These are phyloP conservation scores for Rachicladosporium sp. DNA, from an alignment of 2,329 filamentous ascomycete species.

Conservation along the genomic window DNA sequence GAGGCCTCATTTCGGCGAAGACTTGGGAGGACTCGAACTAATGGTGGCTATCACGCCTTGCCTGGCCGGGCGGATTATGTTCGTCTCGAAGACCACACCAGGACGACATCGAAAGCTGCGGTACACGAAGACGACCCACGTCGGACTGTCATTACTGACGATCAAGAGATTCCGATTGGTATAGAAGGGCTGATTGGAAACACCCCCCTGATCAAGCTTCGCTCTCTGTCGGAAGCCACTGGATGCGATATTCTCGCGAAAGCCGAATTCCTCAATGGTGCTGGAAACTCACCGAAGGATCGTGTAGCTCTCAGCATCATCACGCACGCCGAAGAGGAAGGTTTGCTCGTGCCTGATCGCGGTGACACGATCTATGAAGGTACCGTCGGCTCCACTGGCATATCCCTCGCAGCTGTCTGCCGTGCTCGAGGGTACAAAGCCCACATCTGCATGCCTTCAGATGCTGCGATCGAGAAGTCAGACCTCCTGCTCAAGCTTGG, in stretches of 20 bases:
- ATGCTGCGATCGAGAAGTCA: conserved; percentile 80
- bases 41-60: conserved; percentile 13
- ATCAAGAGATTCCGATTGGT: conserved; percentile 51
- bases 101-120: conserved; percentile 1
- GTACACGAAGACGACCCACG: conserved; percentile 4
- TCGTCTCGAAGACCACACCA: conserved; percentile 27
- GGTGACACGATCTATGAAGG: conserved; percentile 97
- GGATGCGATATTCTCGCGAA: conserved; percentile 86
- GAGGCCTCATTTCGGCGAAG: conserved; percentile 49
- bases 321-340: conserved; percentile 60
- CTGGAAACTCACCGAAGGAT: conserved; percentile 88
- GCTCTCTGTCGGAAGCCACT: conserved; percentile 72
- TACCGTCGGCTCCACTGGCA: conserved; percentile 90
- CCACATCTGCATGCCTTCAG: conserved; percentile 95
- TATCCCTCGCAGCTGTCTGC: conserved; percentile 81
- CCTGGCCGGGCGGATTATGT: conserved; percentile 18
- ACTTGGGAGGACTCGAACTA: conserved; percentile 14
- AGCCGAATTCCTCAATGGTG: conserved; percentile 90
- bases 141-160: conserved; percentile 7
- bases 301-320: conserved; percentile 89
- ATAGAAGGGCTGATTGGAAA: conserved; percentile 89
- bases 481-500: conserved; percentile 80
- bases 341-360: conserved; percentile 61
- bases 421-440: conserved; percentile 80
- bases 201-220: conserved; percentile 78